Conservation (phyloP, 345 rosid species). For the Eutrema heterophyllum region DNA sequence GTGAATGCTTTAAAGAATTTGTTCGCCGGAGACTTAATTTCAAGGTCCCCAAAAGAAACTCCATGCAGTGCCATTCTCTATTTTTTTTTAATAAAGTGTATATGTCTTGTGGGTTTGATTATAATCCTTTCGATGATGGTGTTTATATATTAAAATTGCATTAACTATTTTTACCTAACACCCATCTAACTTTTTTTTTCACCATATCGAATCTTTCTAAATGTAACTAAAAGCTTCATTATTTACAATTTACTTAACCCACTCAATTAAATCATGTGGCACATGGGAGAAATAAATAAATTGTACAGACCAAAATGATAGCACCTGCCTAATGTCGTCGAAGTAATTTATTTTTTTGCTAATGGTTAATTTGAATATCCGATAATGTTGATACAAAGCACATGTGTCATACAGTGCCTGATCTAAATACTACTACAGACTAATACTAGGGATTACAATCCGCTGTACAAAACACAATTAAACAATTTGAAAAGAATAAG, state of each 20-base stretch:
- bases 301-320: not conserved
- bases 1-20: not conserved
- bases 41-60: not conserved
- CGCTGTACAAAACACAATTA: too few relatives aligned
- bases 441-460: too few relatives aligned
- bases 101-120: not conserved
- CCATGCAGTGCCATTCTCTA: not conserved
- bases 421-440: too few relatives aligned
- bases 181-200: conserved; percentile 3
- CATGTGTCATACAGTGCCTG: too few relatives aligned
- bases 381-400: too few relatives aligned
- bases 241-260: not conserved
- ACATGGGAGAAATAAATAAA: not conserved
- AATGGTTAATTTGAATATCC: too few relatives aligned
- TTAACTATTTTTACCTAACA: not conserved
- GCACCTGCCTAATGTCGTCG: not conserved
- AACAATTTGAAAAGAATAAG: too few relatives aligned
- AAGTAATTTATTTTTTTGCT: too few relatives aligned
- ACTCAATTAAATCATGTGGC: not conserved
- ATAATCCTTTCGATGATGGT: not conserved
- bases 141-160: not conserved
- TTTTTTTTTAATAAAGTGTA: not conserved
- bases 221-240: not conserved
- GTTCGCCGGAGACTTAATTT: not conserved
- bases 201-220: not conserved